These are phyloP conservation scores for Ogataea ganodermae DNA, from an alignment of 805 yeast species.

Conservation along the genomic window DNA sequence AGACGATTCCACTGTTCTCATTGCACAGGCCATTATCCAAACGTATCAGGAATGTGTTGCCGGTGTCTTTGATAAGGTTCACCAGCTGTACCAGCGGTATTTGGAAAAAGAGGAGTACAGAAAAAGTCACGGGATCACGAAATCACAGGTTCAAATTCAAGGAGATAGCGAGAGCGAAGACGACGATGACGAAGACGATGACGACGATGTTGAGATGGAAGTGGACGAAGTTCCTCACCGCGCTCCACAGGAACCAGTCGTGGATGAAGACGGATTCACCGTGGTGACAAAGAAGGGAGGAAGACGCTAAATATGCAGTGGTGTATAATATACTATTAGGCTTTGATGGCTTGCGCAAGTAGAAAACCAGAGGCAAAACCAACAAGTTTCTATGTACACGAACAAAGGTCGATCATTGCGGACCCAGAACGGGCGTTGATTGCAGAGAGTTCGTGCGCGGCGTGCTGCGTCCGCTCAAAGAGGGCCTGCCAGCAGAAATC, in stretches of 20 bases:
- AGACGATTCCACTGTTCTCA: slow-evolving; percentile 79
- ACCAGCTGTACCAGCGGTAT: slow-evolving; percentile 61
- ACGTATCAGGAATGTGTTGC: slow-evolving; percentile 64
- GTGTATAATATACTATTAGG: background rate
- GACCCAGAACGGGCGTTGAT: slow-evolving; percentile 17
- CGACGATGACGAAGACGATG: slow-evolving; percentile 44
- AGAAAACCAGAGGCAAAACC: no score
- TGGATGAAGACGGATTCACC: slow-evolving; percentile 96
- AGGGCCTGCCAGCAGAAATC: slow-evolving; percentile 7
- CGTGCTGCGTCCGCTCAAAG: slow-evolving; percentile 16
- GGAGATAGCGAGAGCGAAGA: slow-evolving; percentile 50
- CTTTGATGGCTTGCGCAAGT: background rate
- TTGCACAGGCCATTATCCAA: slow-evolving; percentile 66
- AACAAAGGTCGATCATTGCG: slow-evolving; percentile 4
- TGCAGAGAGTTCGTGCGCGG: slow-evolving; percentile 12
- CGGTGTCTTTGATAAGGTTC: slow-evolving; percentile 56
- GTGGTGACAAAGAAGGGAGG: slow-evolving; percentile 73
- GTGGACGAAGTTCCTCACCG: slow-evolving; percentile 20
- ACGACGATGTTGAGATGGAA: slow-evolving; percentile 41
- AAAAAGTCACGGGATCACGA: slow-evolving; percentile 26
- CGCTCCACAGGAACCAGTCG: slow-evolving; percentile 56
- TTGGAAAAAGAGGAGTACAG: slow-evolving; percentile 49
- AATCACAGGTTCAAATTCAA: slow-evolving; percentile 46
- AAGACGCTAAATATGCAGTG: slow-evolving; percentile 38
- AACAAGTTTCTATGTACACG: background rate